Evolutionary conservation across 169 alveolate genomes (phyloP).

Genomic region (Eimeria zaria): DNA sequence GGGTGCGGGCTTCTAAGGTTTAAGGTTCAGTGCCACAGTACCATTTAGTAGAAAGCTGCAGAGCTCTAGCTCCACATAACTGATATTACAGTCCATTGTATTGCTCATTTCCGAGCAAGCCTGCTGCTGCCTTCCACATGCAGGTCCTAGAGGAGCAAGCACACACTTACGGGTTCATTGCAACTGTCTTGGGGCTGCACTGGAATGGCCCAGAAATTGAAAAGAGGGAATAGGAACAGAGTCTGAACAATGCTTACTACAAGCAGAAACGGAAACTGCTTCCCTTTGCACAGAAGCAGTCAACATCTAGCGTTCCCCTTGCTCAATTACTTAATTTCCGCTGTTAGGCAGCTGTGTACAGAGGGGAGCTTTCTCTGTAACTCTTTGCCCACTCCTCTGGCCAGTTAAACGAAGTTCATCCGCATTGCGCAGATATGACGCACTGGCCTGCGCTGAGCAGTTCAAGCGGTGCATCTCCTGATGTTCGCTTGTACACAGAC

Average conservation of each 20-base stretch:
- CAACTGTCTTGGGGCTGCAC: constrained; percentile 13
- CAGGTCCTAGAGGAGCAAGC: constrained; percentile 61
- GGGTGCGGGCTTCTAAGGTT: too few species aligned
- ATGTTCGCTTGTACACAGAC: background rate
- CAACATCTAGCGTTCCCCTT: background rate
- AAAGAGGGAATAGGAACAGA: background rate
- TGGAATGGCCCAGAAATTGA: constrained; percentile 33
- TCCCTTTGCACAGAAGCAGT: background rate
- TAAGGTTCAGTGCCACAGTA: background rate
- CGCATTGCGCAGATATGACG: background rate
- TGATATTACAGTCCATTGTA: background rate
- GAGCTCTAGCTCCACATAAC: background rate
- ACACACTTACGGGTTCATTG: constrained; percentile 45
- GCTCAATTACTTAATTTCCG: background rate
- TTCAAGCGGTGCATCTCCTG: background rate
- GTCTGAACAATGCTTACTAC: background rate
- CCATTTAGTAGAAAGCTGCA: background rate
- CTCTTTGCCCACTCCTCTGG: background rate
- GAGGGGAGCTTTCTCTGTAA: background rate
- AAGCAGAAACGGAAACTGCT: background rate
- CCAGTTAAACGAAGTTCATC: background rate
- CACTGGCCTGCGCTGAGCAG: background rate
- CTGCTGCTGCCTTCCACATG: background rate
- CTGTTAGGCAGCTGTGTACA: background rate
- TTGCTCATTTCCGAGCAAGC: background rate